Conservation (phyloP, 192 early-diverging fungal genomes). For the Bifiguratus adelaidae region DNA sequence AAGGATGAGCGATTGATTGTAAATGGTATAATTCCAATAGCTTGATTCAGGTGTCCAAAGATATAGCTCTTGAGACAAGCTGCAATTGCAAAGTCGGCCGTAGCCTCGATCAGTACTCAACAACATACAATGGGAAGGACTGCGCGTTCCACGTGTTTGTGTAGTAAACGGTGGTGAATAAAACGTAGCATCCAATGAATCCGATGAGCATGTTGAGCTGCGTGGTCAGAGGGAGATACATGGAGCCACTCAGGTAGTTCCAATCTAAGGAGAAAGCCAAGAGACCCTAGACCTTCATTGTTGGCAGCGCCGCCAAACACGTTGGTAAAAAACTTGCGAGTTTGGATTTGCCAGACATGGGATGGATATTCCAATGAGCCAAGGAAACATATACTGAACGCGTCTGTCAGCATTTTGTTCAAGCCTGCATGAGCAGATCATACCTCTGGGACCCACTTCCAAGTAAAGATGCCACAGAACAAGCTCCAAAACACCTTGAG, state of each 20-base stretch:
- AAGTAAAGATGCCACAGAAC: conserved; percentile 19
- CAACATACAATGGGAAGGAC: conserved; percentile 23
- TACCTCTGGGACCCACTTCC: conserved; percentile 25
- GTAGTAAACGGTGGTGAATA: conserved; percentile 43
- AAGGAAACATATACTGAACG: conserved; percentile 23
- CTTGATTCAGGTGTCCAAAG: conserved; percentile 13
- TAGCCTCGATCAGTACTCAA: neutral
- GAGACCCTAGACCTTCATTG: conserved; percentile 31
- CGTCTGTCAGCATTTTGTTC: too few relatives aligned
- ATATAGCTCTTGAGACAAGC: conserved; percentile 32
- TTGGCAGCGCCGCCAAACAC: conserved; percentile 25
- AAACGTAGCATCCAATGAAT: conserved; percentile 29
- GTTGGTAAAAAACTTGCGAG: conserved; percentile 14
- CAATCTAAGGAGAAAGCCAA: conserved; percentile 30
- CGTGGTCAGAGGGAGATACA: conserved; percentile 10
- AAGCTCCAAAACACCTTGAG: conserved; percentile 25
- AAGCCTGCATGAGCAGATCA: too few relatives aligned
- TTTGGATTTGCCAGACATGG: conserved; percentile 20
- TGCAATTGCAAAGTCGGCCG: neutral
- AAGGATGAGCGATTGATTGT: conserved; percentile 31
- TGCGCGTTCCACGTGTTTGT: conserved; percentile 35
- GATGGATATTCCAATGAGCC: conserved; percentile 13
- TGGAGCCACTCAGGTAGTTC: conserved; percentile 18
- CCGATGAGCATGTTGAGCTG: conserved; percentile 8
- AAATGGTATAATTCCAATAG: conserved; percentile 10